Base-by-base conservation (phyloP, 1,284 basidiomycete genomes). In the Trametes pubescens region DNA sequence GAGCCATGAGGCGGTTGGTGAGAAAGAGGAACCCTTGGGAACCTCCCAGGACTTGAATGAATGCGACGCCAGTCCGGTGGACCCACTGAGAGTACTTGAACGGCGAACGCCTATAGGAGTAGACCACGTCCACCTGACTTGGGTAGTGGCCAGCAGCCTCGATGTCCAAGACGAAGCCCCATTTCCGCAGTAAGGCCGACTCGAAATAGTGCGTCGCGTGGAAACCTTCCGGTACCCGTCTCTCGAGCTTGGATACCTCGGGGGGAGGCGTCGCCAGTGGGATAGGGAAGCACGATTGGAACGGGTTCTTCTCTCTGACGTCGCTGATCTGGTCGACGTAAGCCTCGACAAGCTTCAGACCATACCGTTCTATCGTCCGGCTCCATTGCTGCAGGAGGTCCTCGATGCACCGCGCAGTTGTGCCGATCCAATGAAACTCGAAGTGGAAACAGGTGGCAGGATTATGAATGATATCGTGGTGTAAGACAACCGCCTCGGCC, bases 361-460 rank as follows among this genome's bases (percentile, higher is more conserved):
- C 97, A 69, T 96, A 96, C 51, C 91, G 86, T 71, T 98, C 96
- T 38, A 98, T 93, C 1, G 88, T 86, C 37, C 93, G 85, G 53
- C 88, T 89, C 93, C 96, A 98, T 57, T 87, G 85, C 46, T 92
- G 89, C 11, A 99, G 84, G 43, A 92, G 84, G 70, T 98, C 95
- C 68, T 99, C 97, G 63, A 99, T 93, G 67, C 92, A 91, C n/a
- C 94, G 88, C n/a, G 95, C 94, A 0, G 95, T 96, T 0, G 96
- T 94, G 10, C 95, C 96, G 26, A 99, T 90, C 97, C 98, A 99
- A 70, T 99, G 95, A 47, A 99, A 83, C 77, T 99, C 96, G 72
- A 98, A 95, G 77, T 98, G 95, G 79, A 96, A 96, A 61, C 94
- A 94, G 46, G 92, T 96, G 18, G 84, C 86, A 0, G 94, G 91